Base-by-base conservation (phyloP, 495 filamentous ascomycete species). In the Penicillium chermesinum region DNA sequence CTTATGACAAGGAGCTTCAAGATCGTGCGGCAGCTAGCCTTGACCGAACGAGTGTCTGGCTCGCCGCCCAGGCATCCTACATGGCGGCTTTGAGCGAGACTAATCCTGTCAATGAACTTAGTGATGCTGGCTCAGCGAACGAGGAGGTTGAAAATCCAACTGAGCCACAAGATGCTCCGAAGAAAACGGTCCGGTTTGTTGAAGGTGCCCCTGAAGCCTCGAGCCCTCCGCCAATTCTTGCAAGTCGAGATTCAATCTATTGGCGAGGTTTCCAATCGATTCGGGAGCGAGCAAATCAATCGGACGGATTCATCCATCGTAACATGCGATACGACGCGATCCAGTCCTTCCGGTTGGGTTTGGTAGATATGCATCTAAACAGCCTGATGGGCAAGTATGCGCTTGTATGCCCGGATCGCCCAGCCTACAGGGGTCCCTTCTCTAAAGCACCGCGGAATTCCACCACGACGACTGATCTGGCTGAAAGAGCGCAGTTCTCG, bases 271-370 rank as follows among this genome's bases (percentile, higher is more conserved):
- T 96, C 63, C 83, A 87, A 50, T 81, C 84, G 37, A 72, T 85
- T 37, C 68, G 80, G 37, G 74, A 80, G 25, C 73, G 72, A 35
- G 78, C 77, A 19, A 76, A 71, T 46, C 69, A 73, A 41, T 68
- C 61, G n/a, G 93, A 97, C 63, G 79, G 82, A 10, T 94, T 94
- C 57, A 74, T 89, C 48, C 86, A 95, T 61, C 84, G 87, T 3
- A 82, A 86, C 50, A 79, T 86, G 21, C 84, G 93, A 39, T 93
- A 89, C 44, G 93, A 97, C 59, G 90, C 91, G 14, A 70, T 96
- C 10, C 90, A 95, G 61, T 80, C 91, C 16, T 79, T 84, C 51
- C 85, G 93, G 9, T 76, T 90, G 14, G 79, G 76, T 16, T 69
- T 87, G 53, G 72, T 75, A 32, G 74, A 80, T 41, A 62, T 73